Conservation (phyloP, 2,329 filamentous ascomycete genomes). For the Cordyceps fumosorosea region DNA sequence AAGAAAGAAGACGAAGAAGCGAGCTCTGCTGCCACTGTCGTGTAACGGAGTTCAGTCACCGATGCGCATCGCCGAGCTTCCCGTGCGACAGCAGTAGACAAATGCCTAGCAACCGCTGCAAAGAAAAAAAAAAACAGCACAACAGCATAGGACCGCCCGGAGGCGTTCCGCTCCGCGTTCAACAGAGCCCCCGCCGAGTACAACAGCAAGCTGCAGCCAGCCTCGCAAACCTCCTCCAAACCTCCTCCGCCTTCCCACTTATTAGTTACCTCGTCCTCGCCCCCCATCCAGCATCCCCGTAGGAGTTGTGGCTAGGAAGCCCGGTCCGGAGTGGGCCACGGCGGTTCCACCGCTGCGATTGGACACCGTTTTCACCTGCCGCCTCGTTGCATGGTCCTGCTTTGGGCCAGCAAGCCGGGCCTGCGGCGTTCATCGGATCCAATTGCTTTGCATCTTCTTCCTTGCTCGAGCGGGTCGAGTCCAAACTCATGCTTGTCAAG, state of each 20-base stretch:
- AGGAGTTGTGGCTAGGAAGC: not conserved
- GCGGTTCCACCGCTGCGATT: not conserved
- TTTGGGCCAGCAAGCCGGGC: not conserved
- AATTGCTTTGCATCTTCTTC: constrained; percentile 1
- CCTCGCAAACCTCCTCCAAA: not conserved
- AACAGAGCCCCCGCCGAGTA: not conserved
- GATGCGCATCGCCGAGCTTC: not conserved
- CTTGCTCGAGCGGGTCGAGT: not conserved
- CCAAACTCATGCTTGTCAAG: not conserved
- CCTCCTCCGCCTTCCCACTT: not conserved
- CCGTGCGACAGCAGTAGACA: not conserved
- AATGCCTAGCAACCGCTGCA: no score
- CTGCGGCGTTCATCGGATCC: not conserved
- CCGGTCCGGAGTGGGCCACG: not conserved
- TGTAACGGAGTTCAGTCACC: not conserved
- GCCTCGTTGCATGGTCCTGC: not conserved
- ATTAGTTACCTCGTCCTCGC: no score
- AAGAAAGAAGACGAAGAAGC: not conserved
- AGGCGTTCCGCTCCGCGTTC: not conserved
- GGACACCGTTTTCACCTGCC: constrained; percentile 14
- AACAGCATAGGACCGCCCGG: not conserved
- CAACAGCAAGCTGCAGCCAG: not conserved
- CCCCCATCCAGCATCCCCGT: no score
- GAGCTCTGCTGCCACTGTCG: not conserved
- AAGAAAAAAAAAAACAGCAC: not conserved